phyloP scores from a whole-genome alignment of 2,329 filamentous ascomycete species.

The Emmonsia crescens region DNA sequence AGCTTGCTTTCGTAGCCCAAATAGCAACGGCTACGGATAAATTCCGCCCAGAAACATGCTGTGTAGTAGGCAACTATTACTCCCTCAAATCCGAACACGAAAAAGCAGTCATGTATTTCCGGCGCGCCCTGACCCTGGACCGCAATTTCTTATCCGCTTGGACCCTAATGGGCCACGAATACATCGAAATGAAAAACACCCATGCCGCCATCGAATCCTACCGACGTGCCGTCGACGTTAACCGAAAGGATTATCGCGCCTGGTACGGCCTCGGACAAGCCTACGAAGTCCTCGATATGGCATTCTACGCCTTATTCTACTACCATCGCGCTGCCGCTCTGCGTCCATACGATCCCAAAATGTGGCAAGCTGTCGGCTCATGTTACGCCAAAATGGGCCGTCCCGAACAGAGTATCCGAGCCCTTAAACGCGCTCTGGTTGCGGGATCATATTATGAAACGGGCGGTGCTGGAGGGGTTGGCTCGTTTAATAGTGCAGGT shows the following conservation, averaged over 20 bases:
- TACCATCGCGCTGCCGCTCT: conserved; percentile 91
- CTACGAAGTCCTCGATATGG: conserved; percentile 96
- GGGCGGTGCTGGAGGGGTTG: conserved; percentile 26
- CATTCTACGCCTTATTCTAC: conserved; percentile 93
- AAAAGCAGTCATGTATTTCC: conserved; percentile 96
- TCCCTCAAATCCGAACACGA: conserved; percentile 89
- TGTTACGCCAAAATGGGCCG: conserved; percentile 86
- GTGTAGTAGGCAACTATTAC: conserved; percentile 96
- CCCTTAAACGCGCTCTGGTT: conserved; percentile 81
- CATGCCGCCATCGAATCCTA: conserved; percentile 97
- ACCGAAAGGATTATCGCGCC: conserved; percentile 88
- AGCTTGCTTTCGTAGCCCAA: conserved; percentile 85
- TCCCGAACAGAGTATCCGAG: conserved; percentile 82
- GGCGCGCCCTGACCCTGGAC: conserved; percentile 80
- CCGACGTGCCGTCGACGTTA: conserved; percentile 86
- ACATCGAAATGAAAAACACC: conserved; percentile 96
- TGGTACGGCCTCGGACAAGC: conserved; percentile 97
- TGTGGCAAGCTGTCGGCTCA: conserved; percentile 94
- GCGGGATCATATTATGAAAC: conserved; percentile 78
- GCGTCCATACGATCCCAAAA: conserved; percentile 92
- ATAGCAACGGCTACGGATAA: conserved; percentile 85
- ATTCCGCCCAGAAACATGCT: conserved; percentile 92
- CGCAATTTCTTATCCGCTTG: conserved; percentile 86
- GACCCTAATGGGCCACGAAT: conserved; percentile 98
- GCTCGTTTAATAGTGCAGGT: conserved; percentile 27